These are phyloP conservation scores for Neofusicoccum kwambonambiense DNA, from an alignment of 2,329 filamentous ascomycete genomes.

Conservation along the genomic window DNA sequence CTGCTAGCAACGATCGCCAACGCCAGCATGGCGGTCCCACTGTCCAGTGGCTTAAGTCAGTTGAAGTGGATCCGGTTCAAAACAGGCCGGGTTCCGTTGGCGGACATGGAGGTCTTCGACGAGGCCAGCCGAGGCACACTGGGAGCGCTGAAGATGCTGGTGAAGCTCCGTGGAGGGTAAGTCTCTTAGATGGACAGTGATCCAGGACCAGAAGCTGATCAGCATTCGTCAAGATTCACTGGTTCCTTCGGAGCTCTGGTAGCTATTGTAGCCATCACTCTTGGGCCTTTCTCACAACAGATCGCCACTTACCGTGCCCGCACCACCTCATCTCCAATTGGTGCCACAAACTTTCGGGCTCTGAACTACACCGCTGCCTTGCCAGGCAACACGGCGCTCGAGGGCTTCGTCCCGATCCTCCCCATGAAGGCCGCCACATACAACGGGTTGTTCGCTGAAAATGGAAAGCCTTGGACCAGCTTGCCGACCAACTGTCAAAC, in stretches of 20 bases:
- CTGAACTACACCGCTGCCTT: slow-evolving; percentile 19
- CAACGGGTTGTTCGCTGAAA: slow-evolving; percentile 28
- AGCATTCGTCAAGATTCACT: background rate
- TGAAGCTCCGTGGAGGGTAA: slow-evolving; percentile 27
- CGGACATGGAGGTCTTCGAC: slow-evolving; percentile 34
- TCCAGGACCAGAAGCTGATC: no score
- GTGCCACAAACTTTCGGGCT: slow-evolving; percentile 14
- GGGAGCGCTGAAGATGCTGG: slow-evolving; percentile 30
- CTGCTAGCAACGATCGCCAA: slow-evolving; percentile 10
- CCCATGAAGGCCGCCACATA: slow-evolving; percentile 31
- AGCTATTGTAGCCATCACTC: background rate
- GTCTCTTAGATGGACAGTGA: background rate
- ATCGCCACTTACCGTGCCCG: slow-evolving; percentile 17
- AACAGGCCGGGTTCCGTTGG: slow-evolving; percentile 11
- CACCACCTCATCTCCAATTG: background rate
- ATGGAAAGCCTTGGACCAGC: slow-evolving; percentile 20
- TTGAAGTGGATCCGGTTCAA: slow-evolving; percentile 21
- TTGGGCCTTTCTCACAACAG: slow-evolving; percentile 19
- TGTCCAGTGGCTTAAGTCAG: slow-evolving; percentile 18
- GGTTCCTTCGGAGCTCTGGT: background rate
- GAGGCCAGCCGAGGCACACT: slow-evolving; percentile 33
- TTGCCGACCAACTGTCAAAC: slow-evolving; percentile 29
- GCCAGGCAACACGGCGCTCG: slow-evolving; percentile 8
- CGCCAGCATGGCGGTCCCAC: slow-evolving; percentile 13
- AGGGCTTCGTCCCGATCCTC: slow-evolving; percentile 22